phyloP scores from a whole-genome alignment of 352 stramenopile species.

The Phytopythium vexans region DNA sequence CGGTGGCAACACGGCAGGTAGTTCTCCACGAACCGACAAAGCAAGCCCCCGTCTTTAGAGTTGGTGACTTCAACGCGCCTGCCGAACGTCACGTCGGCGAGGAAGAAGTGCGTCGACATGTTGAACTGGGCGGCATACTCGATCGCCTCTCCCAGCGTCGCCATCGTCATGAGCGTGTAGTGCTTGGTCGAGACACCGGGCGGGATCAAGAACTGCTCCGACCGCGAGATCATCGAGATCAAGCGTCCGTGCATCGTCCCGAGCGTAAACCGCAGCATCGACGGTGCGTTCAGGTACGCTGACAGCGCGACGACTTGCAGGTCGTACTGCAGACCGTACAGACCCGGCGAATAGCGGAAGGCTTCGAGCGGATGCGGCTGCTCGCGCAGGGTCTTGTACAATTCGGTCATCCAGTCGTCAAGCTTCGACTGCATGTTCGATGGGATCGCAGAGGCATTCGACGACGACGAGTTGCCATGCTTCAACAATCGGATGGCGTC shows the following conservation, averaged over 20 bases:
- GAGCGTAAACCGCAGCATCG: constrained; percentile 28
- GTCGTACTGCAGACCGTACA: constrained; percentile 47
- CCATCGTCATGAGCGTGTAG: constrained; percentile 32
- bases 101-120: constrained; percentile 35
- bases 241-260: constrained; percentile 45
- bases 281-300: constrained; percentile 41
- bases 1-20: constrained; percentile 36
- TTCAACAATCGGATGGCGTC: constrained; percentile 38
- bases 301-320: constrained; percentile 37
- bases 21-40: constrained; percentile 35
- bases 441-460: neutral
- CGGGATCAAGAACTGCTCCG: constrained; percentile 27
- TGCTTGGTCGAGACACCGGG: constrained; percentile 19
- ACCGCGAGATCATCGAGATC: constrained; percentile 34
- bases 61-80: constrained; percentile 24
- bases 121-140: constrained; percentile 28
- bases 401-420: constrained; percentile 1
- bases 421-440: neutral
- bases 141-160: constrained; percentile 20
- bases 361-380: constrained; percentile 12
- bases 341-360: constrained; percentile 24
- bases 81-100: constrained; percentile 35
- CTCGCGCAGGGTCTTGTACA: neutral
- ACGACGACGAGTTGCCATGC: neutral
- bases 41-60: constrained; percentile 18